Base-by-base conservation (phyloP, 1,284 basidiomycete genomes). In the Tausonia pullulans region DNA sequence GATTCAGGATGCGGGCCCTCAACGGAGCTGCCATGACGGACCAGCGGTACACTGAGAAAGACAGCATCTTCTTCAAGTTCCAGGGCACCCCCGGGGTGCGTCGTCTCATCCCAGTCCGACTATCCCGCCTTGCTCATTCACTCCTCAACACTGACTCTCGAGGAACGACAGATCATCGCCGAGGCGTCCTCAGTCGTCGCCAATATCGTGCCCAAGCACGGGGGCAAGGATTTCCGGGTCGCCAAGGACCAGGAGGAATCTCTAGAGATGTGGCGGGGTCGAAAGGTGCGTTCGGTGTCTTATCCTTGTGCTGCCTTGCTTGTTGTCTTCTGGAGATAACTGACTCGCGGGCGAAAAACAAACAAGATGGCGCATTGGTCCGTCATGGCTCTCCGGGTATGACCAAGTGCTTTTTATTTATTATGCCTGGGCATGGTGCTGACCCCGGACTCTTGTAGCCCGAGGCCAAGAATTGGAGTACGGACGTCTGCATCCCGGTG, bases 31-130 rank as follows among this genome's bases (percentile, higher is more conserved):
- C 86, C 52, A 74, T 81, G 27, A 81, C 80, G 66, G 89, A 84
- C 77, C 83, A 83, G 16, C 14, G 27, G 46, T 66, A 51, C 50
- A 46, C 61, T 0, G 84, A 85, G 68, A 80, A 80, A 60, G 88
- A 90, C 71, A 83, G 82, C 45, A 79, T 94, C 11, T 92, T 91
- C 79, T 86, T 94, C 81, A 94, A 94, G 75, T 85, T 94, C 72
- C 88, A 90, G 73, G 89, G 88, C 10, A 45, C 54, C 1, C 51
- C 52, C 14, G 50, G 56, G 11, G 60, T 65, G 10, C 10, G 64
- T 52, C 55, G 13, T 10, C 10, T 16, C 0, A 27, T 43, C 61
- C 7, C 7, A 27, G 27, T 27, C 27, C 27, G 2, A 27, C 27
- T 27, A 27, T 27, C 27, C 27, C 27, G 27, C 39, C 8, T 27